Conservation (phyloP, 306 rosid species). For the Quercus cerris region DNA sequence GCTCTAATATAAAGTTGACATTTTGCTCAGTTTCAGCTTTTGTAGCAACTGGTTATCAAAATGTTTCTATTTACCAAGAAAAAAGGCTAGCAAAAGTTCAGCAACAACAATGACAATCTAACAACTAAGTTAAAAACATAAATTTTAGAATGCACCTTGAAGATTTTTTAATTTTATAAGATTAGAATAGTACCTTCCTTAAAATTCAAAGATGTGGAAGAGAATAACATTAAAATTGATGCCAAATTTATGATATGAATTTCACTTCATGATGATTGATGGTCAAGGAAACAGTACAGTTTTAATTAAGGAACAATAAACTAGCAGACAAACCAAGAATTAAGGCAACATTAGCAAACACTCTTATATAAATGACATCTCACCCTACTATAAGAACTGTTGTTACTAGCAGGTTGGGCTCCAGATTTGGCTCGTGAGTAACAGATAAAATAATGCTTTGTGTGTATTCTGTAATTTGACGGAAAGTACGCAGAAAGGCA, state of each 20-base stretch:
- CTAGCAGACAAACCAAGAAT: neutral
- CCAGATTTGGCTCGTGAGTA: constrained; percentile 58
- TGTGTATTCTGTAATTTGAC: constrained; percentile 56
- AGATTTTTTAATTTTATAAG: neutral
- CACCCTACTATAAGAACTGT: constrained; percentile 77
- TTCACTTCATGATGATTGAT: neutral
- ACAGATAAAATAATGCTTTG: constrained; percentile 59
- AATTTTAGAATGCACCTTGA: neutral
- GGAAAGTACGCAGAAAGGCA: constrained; percentile 53
- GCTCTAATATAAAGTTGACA: neutral
- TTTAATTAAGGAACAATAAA: neutral
- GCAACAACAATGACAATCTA: neutral
- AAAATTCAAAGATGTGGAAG: neutral
- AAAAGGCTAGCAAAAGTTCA: too few species aligned
- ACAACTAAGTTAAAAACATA: neutral
- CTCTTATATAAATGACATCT: constrained; percentile 27
- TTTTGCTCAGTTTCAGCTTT: neutral
- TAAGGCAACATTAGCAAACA: neutral
- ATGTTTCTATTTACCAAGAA: neutral
- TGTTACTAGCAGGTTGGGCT: constrained; percentile 73
- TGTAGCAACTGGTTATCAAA: neutral
- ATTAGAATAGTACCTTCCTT: neutral
- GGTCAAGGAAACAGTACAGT: neutral
- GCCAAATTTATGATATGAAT: neutral
- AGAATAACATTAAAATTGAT: neutral